These are phyloP conservation scores for Harringtonia aguacate DNA, from an alignment of 2,329 filamentous ascomycete species.

Conservation along the genomic window DNA sequence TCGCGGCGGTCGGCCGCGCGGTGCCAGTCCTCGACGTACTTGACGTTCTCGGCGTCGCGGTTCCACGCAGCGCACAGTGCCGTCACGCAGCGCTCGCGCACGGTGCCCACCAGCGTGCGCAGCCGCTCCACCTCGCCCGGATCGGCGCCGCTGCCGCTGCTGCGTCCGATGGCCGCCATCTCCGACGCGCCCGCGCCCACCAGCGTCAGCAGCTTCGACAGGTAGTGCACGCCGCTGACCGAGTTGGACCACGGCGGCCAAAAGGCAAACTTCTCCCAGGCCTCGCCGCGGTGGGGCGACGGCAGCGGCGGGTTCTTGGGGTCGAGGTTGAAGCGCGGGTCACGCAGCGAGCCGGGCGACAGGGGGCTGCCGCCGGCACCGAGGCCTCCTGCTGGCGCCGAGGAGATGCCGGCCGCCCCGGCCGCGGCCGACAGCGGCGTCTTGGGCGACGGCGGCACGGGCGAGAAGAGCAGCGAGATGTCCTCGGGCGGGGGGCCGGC, in stretches of 20 bases:
- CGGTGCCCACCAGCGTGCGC: slow-evolving; percentile 61
- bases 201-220: slow-evolving; percentile 69
- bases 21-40: slow-evolving; percentile 88
- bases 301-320: slow-evolving; percentile 64
- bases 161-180: slow-evolving; percentile 63
- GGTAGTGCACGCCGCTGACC: slow-evolving; percentile 80
- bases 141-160: slow-evolving; percentile 40
- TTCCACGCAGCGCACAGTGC: slow-evolving; percentile 89
- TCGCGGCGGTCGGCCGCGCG: slow-evolving; percentile 71
- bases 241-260: slow-evolving; percentile 93
- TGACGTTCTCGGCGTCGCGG: slow-evolving; percentile 84
- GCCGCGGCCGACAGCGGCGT: slow-evolving; percentile 45
- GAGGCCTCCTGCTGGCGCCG: too few species aligned
- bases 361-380: slow-evolving; percentile 22
- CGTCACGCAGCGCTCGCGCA: slow-evolving; percentile 75
- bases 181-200: slow-evolving; percentile 83
- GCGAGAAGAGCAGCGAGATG: slow-evolving; percentile 77
- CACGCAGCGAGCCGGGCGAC: slow-evolving; percentile 48
- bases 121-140: slow-evolving; percentile 58
- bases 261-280: slow-evolving; percentile 91
- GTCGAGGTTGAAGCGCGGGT: slow-evolving; percentile 73
- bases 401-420: too few species aligned
- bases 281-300: slow-evolving; percentile 67
- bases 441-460: slow-evolving; percentile 57
- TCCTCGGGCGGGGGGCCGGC: slow-evolving; percentile 83